Evolutionary conservation across 2,329 filamentous ascomycete genomes (phyloP), one percentile per base, ranked within the genome.

Genomic region (Botrytis porri): DNA sequence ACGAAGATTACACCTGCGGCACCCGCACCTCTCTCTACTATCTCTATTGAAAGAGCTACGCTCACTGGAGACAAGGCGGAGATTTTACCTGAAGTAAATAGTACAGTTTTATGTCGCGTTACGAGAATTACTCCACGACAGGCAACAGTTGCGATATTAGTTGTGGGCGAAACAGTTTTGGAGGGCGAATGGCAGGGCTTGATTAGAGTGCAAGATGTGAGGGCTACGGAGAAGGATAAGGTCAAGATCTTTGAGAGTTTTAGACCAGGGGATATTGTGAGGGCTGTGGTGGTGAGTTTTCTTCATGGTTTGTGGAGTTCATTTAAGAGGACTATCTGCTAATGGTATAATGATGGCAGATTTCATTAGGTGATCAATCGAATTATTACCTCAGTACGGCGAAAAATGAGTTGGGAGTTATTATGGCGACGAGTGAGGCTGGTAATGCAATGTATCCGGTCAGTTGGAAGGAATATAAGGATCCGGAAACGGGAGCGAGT

Each of bases 311-410:
- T 3, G n/a, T 29, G 2, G 8, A 29, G 22, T 35, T 14, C 8
- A 22, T 20, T 18, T n/a, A 48, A 6, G 63, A 5, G 35, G 14
- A 18, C 12, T 35, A n/a, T n/a, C 45, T 51, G 70, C 48, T 73
- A 20, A 61, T 57, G 57, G 25, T 45, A 37, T 39, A 3, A 54
- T 14, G 61, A 63, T 73, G 29, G 60, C 67, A 92, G 90, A 96
- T 97, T 73, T 96, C 93, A 12, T 84, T 98, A 22, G 96, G 96
- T 54, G 96, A 99, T 81, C 95, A 98, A 84, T 90, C 92, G 69
- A 97, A 93, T 79, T 99, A 98, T 82, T 99, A 98, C 82, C 87
- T 97, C n/a, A 93, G 91, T 39, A 99, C 96, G 1, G 94, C 94
- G 41, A 89, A 89, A 77, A 98, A 99, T 82, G 93, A 97, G 81